Conservation (phyloP, 2,329 filamentous ascomycete genomes). For the Diaporthe nobilis region DNA sequence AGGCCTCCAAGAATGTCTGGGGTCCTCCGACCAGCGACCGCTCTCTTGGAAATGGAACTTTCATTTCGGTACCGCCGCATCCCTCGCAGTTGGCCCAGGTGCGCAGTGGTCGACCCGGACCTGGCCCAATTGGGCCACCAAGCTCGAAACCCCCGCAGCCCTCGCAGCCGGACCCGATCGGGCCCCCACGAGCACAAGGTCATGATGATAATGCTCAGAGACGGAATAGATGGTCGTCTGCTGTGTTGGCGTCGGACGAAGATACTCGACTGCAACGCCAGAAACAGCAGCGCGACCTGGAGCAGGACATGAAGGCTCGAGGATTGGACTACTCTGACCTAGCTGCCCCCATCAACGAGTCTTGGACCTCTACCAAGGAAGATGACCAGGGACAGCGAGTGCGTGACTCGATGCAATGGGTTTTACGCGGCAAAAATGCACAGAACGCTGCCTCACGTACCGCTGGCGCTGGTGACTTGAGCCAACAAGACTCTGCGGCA, state of each 20-base stretch:
- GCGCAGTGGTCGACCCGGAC: conserved; percentile 50
- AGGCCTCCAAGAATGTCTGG: conserved; percentile 76
- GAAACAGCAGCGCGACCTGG: conserved; percentile 57
- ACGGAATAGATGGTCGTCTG: conserved; percentile 44
- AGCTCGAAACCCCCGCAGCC: conserved; percentile 44
- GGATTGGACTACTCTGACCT: conserved; percentile 60
- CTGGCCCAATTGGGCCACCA: conserved; percentile 61
- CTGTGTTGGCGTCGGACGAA: conserved; percentile 57
- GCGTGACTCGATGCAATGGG: conserved; percentile 47
- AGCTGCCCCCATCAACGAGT: conserved; percentile 66
- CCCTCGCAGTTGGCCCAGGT: conserved; percentile 52
- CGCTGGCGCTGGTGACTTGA: conserved; percentile 5
- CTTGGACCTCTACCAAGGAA: conserved; percentile 63
- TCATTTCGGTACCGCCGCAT: conserved; percentile 68
- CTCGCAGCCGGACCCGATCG: conserved; percentile 47
- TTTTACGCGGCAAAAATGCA: conserved; percentile 47
- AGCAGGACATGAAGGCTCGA: conserved; percentile 60
- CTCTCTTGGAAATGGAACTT: conserved; percentile 83
- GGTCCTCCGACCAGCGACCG: conserved; percentile 79
- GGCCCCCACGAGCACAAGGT: conserved; percentile 46
- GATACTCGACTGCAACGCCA: conserved; percentile 56
- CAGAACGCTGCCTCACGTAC: conserved; percentile 33
- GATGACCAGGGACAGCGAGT: conserved; percentile 54
- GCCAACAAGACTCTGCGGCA: conserved; percentile 27
- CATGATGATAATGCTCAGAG: conserved; percentile 34